phyloP scores from a whole-genome alignment of 306 rosid genomes.

The Prunus padus region DNA sequence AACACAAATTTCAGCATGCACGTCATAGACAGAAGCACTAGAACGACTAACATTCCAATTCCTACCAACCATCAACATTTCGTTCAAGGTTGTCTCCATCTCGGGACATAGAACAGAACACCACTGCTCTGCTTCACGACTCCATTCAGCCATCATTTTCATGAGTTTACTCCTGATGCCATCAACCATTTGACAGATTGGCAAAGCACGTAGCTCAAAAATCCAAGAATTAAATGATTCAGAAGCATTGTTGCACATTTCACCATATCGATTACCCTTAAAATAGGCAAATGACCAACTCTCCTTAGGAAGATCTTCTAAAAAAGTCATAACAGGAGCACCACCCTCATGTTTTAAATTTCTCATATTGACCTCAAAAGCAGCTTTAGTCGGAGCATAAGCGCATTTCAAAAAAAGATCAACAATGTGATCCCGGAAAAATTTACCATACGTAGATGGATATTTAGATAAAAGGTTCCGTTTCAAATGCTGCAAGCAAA shows the following conservation, averaged over 20 bases:
- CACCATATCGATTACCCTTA: slow-evolving; percentile 3
- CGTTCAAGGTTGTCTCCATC: neutral
- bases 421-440: no score
- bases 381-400: neutral
- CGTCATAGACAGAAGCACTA: neutral
- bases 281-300: neutral
- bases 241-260: neutral
- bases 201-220: neutral
- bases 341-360: neutral
- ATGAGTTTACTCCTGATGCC: neutral
- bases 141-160: neutral
- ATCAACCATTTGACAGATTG: slow-evolving; percentile 6
- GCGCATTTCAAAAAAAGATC: neutral
- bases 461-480: no score
- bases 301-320: neutral
- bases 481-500: no score
- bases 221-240: neutral
- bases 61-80: neutral
- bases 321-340: neutral
- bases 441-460: no score
- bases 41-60: neutral
- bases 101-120: neutral
- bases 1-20: neutral
- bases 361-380: slow-evolving; percentile 7
- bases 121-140: neutral